These are phyloP conservation scores for Azolla pinnata DNA, from an alignment of 75 land plant genomes.

Conservation along the genomic window DNA sequence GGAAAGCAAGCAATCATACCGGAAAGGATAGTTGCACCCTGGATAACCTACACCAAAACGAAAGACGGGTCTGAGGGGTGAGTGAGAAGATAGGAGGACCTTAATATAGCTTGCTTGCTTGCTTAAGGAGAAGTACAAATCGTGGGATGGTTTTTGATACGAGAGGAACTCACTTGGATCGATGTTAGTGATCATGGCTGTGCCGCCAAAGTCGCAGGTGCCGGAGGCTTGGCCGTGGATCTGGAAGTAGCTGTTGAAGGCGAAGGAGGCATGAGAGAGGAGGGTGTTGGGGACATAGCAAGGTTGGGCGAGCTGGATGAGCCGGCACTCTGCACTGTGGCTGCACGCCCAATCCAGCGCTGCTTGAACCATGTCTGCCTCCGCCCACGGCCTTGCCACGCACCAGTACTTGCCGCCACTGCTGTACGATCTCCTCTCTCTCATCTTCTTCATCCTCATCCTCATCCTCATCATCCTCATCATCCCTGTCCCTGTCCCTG, in stretches of 20 bases:
- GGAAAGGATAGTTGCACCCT: not conserved
- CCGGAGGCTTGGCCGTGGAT: conserved; percentile 1
- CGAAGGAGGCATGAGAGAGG: conserved; percentile 17
- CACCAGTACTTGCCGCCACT: conserved; percentile 12
- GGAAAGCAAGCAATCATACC: too few relatives aligned
- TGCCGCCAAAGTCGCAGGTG: conserved; percentile 18
- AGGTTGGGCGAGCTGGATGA: conserved; percentile 16
- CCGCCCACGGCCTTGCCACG: conserved; percentile 14
- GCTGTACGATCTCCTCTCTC: not conserved
- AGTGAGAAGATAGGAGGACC: not conserved
- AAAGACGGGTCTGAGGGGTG: not conserved
- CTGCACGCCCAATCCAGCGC: conserved; percentile 22
- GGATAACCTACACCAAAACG: not conserved
- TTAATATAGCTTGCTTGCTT: not conserved
- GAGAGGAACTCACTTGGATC: conserved; percentile 21
- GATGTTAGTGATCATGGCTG: conserved; percentile 15
- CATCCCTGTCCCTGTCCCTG: not conserved
- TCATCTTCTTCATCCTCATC: not conserved
- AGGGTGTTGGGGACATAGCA: conserved; percentile 24
- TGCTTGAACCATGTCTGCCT: conserved; percentile 5
- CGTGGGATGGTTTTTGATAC: not conserved
- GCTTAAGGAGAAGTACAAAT: not conserved
- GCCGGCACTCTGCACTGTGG: conserved; percentile 16
- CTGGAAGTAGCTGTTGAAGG: conserved; percentile 26
- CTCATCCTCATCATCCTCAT: not conserved